A percentile compares a stretch with the other conserved stretches of the same genome.
These are phyloP conservation scores for Polytrichum commune DNA, from an alignment of 225 moss, liverwort and hornwort species.

Conservation along the genomic window DNA sequence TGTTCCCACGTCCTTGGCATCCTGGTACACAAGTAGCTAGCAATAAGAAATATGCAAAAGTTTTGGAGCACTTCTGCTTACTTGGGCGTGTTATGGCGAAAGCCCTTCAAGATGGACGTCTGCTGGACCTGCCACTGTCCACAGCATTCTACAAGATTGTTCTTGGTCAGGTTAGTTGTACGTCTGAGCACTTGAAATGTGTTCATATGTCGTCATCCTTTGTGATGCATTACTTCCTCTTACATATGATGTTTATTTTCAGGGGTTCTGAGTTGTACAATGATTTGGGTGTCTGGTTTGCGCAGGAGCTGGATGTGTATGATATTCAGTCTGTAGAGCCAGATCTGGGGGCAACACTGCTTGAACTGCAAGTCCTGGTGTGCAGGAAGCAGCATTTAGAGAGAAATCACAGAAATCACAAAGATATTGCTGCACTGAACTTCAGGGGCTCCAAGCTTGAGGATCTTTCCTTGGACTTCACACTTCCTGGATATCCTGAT, in stretches of 20 bases:
- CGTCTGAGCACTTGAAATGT: neutral
- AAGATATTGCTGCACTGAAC: slow-evolving; percentile 41
- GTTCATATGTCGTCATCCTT: neutral
- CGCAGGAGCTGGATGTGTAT: slow-evolving; percentile 85
- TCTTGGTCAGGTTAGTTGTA: slow-evolving; percentile 73
- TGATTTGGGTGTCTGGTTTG: neutral
- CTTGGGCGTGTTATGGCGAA: slow-evolving; percentile 93
- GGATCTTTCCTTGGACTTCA: slow-evolving; percentile 91
- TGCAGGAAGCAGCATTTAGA: slow-evolving; percentile 76
- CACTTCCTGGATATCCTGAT: slow-evolving; percentile 88
- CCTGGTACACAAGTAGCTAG: slow-evolving; percentile 41
- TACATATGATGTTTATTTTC: neutral
- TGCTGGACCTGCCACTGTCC: slow-evolving; percentile 83
- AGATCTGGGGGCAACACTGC: slow-evolving; percentile 75
- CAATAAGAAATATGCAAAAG: slow-evolving; percentile 65
- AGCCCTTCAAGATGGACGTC: slow-evolving; percentile 93
- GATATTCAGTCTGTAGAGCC: slow-evolving; percentile 76
- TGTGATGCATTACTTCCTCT: neutral
- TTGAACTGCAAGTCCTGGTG: slow-evolving; percentile 82
- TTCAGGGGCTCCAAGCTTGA: slow-evolving; percentile 68
- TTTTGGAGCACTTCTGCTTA: slow-evolving; percentile 80
- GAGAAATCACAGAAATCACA: slow-evolving; percentile 5
- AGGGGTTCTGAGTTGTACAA: neutral
- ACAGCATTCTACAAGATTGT: slow-evolving; percentile 85
- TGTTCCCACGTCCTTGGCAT: slow-evolving; percentile 94